Conservation (phyloP, 2,329 filamentous ascomycete genomes). For the Colletotrichum zoysiae region DNA sequence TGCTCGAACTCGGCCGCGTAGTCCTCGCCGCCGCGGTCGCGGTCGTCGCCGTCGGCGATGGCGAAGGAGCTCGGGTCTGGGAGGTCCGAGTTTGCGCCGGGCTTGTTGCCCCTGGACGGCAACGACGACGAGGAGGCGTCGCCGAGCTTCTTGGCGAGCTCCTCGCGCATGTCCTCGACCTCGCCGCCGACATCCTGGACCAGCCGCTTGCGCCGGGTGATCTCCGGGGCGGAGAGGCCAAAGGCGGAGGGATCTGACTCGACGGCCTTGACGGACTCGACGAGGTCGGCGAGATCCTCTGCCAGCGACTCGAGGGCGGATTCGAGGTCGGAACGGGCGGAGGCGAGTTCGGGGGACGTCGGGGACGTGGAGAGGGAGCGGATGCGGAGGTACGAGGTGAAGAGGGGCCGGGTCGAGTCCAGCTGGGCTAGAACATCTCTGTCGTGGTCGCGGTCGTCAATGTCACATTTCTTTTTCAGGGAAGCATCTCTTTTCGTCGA, state of each 20-base stretch:
- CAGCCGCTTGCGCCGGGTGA: conserved; percentile 81
- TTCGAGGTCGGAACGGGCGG: conserved; percentile 78
- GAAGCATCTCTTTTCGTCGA: neutral
- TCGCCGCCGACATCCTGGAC: conserved; percentile 92
- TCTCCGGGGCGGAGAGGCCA: conserved; percentile 86
- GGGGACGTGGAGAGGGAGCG: conserved; percentile 82
- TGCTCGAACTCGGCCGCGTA: conserved; percentile 88
- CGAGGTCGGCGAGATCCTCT: conserved; percentile 89
- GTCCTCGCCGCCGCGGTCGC: conserved; percentile 66
- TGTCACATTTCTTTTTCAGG: neutral
- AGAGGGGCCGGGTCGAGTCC: conserved; percentile 83
- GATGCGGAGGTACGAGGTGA: conserved; percentile 96
- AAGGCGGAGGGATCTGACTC: conserved; percentile 90
- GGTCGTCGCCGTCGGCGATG: conserved; percentile 65
- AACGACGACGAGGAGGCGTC: conserved; percentile 43
- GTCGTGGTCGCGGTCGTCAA: conserved; percentile 27
- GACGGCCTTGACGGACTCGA: conserved; percentile 87
- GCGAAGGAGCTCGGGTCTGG: conserved; percentile 70
- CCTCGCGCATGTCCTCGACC: conserved; percentile 88
- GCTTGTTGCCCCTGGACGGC: conserved; percentile 42
- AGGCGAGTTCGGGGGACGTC: conserved; percentile 85
- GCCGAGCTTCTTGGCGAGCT: conserved; percentile 74
- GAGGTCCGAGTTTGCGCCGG: conserved; percentile 56
- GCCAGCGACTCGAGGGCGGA: conserved; percentile 74
- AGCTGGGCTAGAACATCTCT: conserved; percentile 93